A percentile compares a stretch with the other conserved stretches of the same genome.
These are phyloP conservation scores for Diplodia intermedia DNA, from an alignment of 2,329 filamentous ascomycete genomes.

Conservation along the genomic window DNA sequence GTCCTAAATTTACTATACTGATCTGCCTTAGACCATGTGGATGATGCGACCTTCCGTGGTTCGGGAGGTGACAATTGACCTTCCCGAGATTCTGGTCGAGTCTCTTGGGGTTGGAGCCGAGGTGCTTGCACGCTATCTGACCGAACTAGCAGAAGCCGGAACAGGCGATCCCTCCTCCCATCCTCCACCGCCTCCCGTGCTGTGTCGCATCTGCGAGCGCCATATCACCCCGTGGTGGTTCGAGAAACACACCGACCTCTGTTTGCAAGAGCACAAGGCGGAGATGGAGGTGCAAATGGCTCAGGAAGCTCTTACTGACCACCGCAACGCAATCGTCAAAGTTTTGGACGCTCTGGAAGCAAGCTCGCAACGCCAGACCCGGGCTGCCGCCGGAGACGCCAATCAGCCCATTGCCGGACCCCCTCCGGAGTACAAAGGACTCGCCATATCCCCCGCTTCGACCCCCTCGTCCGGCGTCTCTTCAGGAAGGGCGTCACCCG, in stretches of 20 bases:
- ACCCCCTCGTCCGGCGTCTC: constrained; percentile 71
- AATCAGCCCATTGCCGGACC: constrained; percentile 41
- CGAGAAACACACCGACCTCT: constrained; percentile 97
- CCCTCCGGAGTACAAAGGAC: constrained; percentile 83
- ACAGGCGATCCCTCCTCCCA: constrained; percentile 76
- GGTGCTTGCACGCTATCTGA: constrained; percentile 92
- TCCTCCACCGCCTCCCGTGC: constrained; percentile 80
- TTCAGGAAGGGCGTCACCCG: constrained; percentile 73
- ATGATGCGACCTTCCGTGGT: constrained; percentile 94
- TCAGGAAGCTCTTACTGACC: constrained; percentile 89
- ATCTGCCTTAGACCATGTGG: constrained; percentile 86
- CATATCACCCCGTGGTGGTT: constrained; percentile 99
- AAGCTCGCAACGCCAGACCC: constrained; percentile 56
- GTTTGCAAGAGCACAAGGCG: constrained; percentile 91
- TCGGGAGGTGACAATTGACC: constrained; percentile 93
- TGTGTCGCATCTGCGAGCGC: constrained; percentile 96
- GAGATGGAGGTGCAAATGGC: constrained; percentile 98
- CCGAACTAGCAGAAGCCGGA: constrained; percentile 82
- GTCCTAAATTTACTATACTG: constrained; percentile 34
- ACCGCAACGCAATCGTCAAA: constrained; percentile 92
- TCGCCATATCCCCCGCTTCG: constrained; percentile 79
- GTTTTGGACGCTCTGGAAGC: constrained; percentile 91
- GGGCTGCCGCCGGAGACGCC: constrained; percentile 34
- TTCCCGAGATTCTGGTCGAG: constrained; percentile 87
- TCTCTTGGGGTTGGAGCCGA: constrained; percentile 94